Conservation (phyloP, 179 eudicot genomes). For the Silene coronaria region DNA sequence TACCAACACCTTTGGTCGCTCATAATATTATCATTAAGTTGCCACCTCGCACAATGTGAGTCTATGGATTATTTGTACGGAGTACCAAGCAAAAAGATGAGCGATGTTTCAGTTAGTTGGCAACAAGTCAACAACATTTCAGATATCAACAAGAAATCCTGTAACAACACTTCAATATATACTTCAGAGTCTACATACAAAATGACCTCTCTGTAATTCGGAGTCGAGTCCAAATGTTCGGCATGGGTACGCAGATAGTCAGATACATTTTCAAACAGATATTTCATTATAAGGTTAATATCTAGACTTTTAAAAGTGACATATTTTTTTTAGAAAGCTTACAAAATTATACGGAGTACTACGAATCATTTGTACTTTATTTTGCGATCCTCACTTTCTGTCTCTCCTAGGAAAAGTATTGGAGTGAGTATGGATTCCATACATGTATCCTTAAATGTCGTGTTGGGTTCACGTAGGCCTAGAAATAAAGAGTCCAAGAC, state of each 20-base stretch:
- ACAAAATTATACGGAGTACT: too few species aligned
- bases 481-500: not conserved
- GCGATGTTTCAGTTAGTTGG: not conserved
- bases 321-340: too few species aligned
- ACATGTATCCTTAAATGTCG: not conserved
- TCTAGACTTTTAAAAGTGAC: too few species aligned
- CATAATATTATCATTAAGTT: not conserved
- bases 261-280: not conserved
- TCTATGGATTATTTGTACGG: not conserved
- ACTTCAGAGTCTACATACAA: not conserved
- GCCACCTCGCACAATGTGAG: not conserved
- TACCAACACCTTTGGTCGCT: not conserved
- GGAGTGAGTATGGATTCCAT: not conserved
- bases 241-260: not conserved
- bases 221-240: not conserved
- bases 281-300: too few species aligned
- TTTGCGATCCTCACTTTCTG: too few species aligned
- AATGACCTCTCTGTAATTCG: not conserved
- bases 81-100: not conserved
- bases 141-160: not conserved
- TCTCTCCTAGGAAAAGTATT: too few species aligned
- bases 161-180: not conserved
- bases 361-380: too few species aligned
- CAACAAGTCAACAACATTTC: not conserved
- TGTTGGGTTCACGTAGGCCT: not conserved